A percentile compares a stretch with the other conserved stretches of the same genome.
Conservation (phyloP, 108 stramenopile genomes). For the Pseudonitzschia pungens region DNA sequence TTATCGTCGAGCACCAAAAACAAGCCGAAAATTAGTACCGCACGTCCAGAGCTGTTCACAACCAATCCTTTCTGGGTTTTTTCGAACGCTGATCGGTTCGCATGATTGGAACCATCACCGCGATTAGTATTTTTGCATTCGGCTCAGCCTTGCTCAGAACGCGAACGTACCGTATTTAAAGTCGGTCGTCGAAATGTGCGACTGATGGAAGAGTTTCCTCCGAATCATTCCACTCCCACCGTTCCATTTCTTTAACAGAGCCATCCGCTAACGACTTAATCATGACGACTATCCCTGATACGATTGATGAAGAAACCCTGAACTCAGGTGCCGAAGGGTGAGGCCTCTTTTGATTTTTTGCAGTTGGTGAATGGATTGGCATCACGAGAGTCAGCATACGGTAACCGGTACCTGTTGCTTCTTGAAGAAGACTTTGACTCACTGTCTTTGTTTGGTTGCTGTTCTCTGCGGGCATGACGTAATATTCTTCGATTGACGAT, state of each 20-base stretch:
- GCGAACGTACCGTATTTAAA: too few species aligned
- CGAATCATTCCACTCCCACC: background rate
- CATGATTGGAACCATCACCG: too few species aligned
- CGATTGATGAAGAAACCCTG: slow-evolving; percentile 87
- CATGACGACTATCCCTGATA: slow-evolving; percentile 18
- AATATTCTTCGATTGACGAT: background rate
- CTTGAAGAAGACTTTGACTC: background rate
- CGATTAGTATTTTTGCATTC: too few species aligned
- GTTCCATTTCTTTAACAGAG: background rate
- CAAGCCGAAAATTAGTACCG: too few species aligned
- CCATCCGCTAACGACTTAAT: background rate
- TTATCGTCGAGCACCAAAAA: too few species aligned
- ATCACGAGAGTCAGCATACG: background rate
- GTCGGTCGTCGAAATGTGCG: too few species aligned
- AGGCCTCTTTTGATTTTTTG: slow-evolving; percentile 20
- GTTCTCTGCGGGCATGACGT: background rate
- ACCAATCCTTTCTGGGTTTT: background rate
- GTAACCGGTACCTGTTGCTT: background rate
- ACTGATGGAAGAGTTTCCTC: background rate
- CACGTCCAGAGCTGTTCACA: background rate
- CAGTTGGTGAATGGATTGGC: background rate
- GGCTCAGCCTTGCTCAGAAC: too few species aligned
- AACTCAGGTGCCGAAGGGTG: slow-evolving; percentile 89
- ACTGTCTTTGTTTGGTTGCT: background rate
- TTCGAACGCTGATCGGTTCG: background rate